These are phyloP conservation scores for Hypoxylon lenormandii DNA, from an alignment of 495 filamentous ascomycete genomes.

Conservation along the genomic window DNA sequence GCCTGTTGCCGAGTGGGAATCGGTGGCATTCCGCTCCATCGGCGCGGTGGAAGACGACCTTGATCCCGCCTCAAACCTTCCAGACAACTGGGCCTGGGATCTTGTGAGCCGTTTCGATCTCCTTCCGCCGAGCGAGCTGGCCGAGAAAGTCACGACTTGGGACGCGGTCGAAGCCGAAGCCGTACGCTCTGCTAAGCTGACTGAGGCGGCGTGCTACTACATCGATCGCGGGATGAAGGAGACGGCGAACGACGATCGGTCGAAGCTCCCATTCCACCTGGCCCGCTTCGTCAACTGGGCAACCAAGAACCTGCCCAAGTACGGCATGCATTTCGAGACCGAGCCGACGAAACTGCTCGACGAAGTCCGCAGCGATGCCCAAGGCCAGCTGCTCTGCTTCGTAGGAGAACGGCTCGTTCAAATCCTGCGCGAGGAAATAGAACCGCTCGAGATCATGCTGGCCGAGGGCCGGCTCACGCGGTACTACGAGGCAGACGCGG, in stretches of 20 bases:
- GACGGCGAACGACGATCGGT: slow-evolving; percentile 15
- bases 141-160: not conserved
- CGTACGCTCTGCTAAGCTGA: not conserved
- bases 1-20: slow-evolving; percentile 25
- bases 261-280: slow-evolving; percentile 13
- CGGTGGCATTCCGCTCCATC: slow-evolving; percentile 9
- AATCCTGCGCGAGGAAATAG: slow-evolving; percentile 52
- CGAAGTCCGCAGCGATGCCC: slow-evolving; percentile 6
- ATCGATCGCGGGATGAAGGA: slow-evolving; percentile 16
- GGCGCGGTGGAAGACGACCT: slow-evolving; percentile 9
- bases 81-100: slow-evolving; percentile 17
- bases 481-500: slow-evolving; percentile 50
- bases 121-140: not conserved
- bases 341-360: slow-evolving; percentile 5
- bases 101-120: slow-evolving; percentile 2
- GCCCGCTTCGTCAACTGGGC: slow-evolving; percentile 16
- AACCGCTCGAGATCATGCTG: slow-evolving; percentile 55
- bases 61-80: slow-evolving; percentile 11
- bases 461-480: slow-evolving; percentile 52
- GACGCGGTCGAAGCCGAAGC: not conserved
- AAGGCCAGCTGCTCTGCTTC: slow-evolving; percentile 26
- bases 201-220: slow-evolving; percentile 12
- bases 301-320: not conserved
- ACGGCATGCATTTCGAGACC: slow-evolving; percentile 7
- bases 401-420: slow-evolving; percentile 49